Conservation (phyloP, 345 rosid species). For the Hibiscus syriacus region DNA sequence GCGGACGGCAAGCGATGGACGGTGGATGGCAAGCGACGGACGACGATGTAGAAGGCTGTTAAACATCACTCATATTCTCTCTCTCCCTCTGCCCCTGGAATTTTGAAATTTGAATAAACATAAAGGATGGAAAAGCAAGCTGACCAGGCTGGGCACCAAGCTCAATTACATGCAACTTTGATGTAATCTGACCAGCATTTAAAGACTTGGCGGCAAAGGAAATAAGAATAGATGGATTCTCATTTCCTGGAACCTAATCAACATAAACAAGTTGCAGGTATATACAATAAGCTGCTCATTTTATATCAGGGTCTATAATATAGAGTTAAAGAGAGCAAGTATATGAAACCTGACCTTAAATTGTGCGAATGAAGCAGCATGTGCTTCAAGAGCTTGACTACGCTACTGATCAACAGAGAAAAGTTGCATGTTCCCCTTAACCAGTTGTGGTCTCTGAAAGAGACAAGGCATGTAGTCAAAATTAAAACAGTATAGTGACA, state of each 20-base stretch:
- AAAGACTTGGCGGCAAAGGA: conserved; percentile 85
- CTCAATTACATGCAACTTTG: conserved; percentile 93
- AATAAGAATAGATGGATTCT: conserved; percentile 83
- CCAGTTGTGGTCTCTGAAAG: conserved; percentile 69
- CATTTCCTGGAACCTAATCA: conserved; percentile 86
- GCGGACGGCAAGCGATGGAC: too few species aligned
- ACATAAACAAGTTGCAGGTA: not conserved
- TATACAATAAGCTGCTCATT: not conserved
- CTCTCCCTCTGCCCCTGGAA: too few species aligned
- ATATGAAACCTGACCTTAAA: conserved; percentile 45
- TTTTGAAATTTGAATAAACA: too few species aligned
- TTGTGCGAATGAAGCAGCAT: conserved; percentile 96
- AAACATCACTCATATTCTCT: too few species aligned
- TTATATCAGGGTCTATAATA: not conserved
- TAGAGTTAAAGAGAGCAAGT: not conserved
- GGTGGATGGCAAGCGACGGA: too few species aligned
- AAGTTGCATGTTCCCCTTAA: conserved; percentile 94
- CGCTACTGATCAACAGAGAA: conserved; percentile 96
- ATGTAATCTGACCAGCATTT: conserved; percentile 86
- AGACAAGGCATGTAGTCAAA: conserved; percentile 9
- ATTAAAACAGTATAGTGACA: not conserved
- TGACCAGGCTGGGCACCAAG: conserved; percentile 97
- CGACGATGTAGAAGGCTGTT: not conserved
- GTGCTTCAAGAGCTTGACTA: conserved; percentile 98
- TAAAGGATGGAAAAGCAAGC: not conserved